These are phyloP conservation scores for Nectriaceae sp. DNA, from an alignment of 2,329 filamentous ascomycete genomes.

Conservation along the genomic window DNA sequence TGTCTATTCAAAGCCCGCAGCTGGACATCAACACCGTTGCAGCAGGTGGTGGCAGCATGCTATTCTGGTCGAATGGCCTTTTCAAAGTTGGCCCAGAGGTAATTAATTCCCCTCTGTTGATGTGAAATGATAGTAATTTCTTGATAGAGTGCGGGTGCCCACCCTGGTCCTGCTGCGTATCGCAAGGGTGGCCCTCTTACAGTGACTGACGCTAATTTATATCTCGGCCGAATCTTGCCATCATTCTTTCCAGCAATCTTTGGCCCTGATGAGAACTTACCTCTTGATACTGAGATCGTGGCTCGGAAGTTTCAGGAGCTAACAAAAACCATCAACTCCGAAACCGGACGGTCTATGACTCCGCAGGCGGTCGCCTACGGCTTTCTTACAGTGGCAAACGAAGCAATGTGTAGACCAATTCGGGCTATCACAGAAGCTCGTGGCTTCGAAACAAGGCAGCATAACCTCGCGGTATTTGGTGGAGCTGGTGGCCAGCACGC, in stretches of 20 bases:
- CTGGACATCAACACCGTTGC: slow-evolving; percentile 73
- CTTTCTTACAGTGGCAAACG: slow-evolving; percentile 73
- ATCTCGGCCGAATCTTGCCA: slow-evolving; percentile 58
- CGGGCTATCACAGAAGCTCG: slow-evolving; percentile 67
- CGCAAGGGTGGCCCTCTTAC: slow-evolving; percentile 69
- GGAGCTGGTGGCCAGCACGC: slow-evolving; percentile 69
- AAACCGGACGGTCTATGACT: slow-evolving; percentile 7
- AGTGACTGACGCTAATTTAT: slow-evolving; percentile 70
- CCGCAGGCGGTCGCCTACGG: slow-evolving; percentile 54
- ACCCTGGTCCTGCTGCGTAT: slow-evolving; percentile 72
- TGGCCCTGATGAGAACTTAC: slow-evolving; percentile 17
- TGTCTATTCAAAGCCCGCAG: slow-evolving; percentile 70
- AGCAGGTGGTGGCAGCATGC: slow-evolving; percentile 49
- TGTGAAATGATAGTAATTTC: background rate
- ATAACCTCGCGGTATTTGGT: slow-evolving; percentile 50
- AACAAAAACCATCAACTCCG: background rate
- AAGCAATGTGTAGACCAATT: slow-evolving; percentile 75
- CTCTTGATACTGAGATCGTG: slow-evolving; percentile 34
- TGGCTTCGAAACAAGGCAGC: slow-evolving; percentile 27
- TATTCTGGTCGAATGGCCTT: slow-evolving; percentile 70
- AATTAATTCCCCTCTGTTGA: background rate
- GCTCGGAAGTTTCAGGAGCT: background rate
- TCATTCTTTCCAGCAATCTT: slow-evolving; percentile 58
- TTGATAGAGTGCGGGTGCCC: slow-evolving; percentile 61
- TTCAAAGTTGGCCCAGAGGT: slow-evolving; percentile 68